Base-by-base conservation (phyloP, 2,329 filamentous ascomycete genomes). In the Emmonsia crescens region DNA sequence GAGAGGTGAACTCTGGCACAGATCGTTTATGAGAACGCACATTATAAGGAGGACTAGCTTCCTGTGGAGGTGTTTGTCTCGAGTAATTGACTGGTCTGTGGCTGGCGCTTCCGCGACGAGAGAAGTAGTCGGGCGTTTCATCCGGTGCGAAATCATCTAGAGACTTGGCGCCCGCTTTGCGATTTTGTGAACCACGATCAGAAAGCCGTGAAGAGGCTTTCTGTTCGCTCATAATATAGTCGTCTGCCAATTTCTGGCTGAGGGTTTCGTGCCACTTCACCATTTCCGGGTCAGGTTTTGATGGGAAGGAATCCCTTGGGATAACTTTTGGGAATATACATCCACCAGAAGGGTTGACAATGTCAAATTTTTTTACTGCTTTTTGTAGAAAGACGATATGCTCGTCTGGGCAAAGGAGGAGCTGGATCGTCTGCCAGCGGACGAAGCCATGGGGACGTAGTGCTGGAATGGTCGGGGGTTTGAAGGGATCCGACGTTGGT, bases 381-480 rank as follows among this genome's bases (percentile, higher is more conserved):
- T 84, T 86, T 69, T 94, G 90, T 29, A 99, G 75, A 68, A 91
- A 93, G 0, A 85, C 85, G 0, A 91, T 88, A 76, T 97, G 92
- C 68, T 95, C 89, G 67, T 94, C 88, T 0, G 94, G 94, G 1
- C 87, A 89, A 1, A 97, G 82, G 42, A 97, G 79, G 27, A 96
- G 82, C 76, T 97, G 91, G 61, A 97, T 89, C 0, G 89, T 91
- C 77, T 96, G 88, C 93, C 93, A 99, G 72, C 90, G 86, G 51
- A 93, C 89, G 73, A 96, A 99, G 48, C 94, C 94, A 69, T 85
- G 84, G 0, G 83, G 80, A 42, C 93, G 95, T 61, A 99, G 78
- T 16, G 91, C 89, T 0, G 94, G 94, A 49, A 96, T 83, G 0
- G 83, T 85, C 0, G 93, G 94, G 0, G 86, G 79, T 3, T 82